These are phyloP conservation scores for Puccinia sorghi DNA, from an alignment of 1,284 basidiomycete species.

Conservation along the genomic window DNA sequence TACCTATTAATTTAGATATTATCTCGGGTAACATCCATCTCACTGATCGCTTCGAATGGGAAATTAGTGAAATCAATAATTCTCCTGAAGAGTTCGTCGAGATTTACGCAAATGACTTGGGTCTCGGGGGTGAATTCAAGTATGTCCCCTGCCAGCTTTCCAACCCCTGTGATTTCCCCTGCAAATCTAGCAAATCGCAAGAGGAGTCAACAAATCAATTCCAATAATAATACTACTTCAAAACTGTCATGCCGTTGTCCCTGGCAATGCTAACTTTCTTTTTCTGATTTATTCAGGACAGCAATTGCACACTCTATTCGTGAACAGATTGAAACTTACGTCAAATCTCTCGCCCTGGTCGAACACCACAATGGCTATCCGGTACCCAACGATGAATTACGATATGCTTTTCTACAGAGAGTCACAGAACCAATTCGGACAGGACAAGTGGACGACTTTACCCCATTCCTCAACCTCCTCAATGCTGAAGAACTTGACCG, in stretches of 20 bases:
- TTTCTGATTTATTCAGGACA: constrained; percentile 65
- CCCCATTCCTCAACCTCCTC: constrained; percentile 83
- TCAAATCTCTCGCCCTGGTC: constrained; percentile 87
- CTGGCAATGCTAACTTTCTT: background rate
- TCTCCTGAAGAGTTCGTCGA: constrained; percentile 92
- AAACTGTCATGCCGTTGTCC: background rate
- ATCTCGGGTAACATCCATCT: constrained; percentile 90
- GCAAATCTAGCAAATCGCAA: too few relatives aligned
- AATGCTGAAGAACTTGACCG: constrained; percentile 77
- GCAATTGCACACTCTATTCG: constrained; percentile 93
- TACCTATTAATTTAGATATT: constrained; percentile 75
- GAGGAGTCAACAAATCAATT: background rate
- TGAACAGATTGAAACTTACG: constrained; percentile 88
- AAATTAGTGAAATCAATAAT: constrained; percentile 74
- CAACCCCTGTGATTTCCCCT: too few relatives aligned
- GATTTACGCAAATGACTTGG: constrained; percentile 81
- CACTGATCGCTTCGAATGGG: constrained; percentile 98
- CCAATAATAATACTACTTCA: background rate
- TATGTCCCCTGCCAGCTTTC: constrained; percentile 60
- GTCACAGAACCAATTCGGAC: constrained; percentile 68
- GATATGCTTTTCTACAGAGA: constrained; percentile 80
- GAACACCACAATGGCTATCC: constrained; percentile 79
- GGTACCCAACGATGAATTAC: constrained; percentile 87
- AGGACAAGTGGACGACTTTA: constrained; percentile 63
- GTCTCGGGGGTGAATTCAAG: constrained; percentile 88